Percentiles rank a stretch among this genome's conserved stretches.
Conservation (phyloP, 805 yeast species). For the Teunomyces barrocoloradensis region DNA sequence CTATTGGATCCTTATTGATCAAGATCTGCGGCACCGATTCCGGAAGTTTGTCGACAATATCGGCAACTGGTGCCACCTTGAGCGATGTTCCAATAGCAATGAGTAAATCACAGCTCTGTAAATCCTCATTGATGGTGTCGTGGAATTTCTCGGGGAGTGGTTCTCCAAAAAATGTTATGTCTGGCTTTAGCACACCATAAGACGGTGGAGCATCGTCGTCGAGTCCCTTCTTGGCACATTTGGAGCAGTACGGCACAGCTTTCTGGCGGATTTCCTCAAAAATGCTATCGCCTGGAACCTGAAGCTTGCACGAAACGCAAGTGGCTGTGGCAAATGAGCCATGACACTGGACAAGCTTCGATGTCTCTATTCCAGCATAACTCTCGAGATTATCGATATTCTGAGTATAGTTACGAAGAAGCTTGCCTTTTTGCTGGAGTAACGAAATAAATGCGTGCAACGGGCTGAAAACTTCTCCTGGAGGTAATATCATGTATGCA, state of each 20-base stretch:
- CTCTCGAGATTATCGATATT: conserved; percentile 85
- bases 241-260: conserved; percentile 70
- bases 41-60: conserved; percentile 73
- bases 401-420: conserved; percentile 84
- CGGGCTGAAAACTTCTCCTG: conserved; percentile 35
- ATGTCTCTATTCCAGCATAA: conserved; percentile 68
- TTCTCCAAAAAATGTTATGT: conserved; percentile 90
- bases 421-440: conserved; percentile 71
- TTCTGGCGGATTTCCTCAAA: conserved; percentile 56
- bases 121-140: conserved; percentile 55
- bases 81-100: conserved; percentile 88
- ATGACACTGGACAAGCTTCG: conserved; percentile 81
- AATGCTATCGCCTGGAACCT: conserved; percentile 63
- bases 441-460: conserved; percentile 76
- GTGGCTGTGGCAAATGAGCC: conserved; percentile 90
- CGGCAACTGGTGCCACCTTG: conserved; percentile 89
- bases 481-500: conserved; percentile 45
- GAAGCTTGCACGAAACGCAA: conserved; percentile 71
- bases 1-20: conserved; percentile 73
- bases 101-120: conserved; percentile 68
- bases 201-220: conserved; percentile 42
- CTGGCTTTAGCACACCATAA: conserved; percentile 86
- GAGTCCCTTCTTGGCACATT: conserved; percentile 40
- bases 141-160: conserved; percentile 72
- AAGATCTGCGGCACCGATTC: conserved; percentile 78